These are phyloP conservation scores for Chondrus crispus DNA, from an alignment of 23 red algal species.

Conservation along the genomic window DNA sequence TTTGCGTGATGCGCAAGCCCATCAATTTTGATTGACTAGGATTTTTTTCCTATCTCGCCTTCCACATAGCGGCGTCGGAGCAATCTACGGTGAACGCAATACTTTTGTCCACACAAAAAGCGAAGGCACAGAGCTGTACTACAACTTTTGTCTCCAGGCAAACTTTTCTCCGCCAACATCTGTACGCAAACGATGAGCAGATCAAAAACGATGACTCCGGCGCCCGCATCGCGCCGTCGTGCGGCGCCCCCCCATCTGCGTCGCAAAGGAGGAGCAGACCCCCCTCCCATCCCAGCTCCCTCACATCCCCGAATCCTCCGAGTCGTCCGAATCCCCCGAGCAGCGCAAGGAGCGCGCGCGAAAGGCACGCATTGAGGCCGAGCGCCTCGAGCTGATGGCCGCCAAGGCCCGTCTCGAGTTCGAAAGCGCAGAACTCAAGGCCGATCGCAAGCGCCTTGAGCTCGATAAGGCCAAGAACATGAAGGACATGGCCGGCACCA, in stretches of 20 bases:
- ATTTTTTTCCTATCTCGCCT: too few relatives aligned
- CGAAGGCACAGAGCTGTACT: too few relatives aligned
- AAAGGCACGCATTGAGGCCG: conserved; percentile 74
- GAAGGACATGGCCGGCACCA: not conserved
- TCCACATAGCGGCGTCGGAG: too few relatives aligned
- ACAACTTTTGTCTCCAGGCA: too few relatives aligned
- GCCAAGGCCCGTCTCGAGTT: conserved; percentile 78
- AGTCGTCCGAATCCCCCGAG: not conserved
- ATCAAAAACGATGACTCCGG: too few relatives aligned
- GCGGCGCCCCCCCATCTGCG: not conserved
- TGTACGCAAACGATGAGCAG: too few relatives aligned
- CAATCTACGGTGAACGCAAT: too few relatives aligned
- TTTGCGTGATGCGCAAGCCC: too few relatives aligned
- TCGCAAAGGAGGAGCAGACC: not conserved
- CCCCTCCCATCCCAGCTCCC: not conserved
- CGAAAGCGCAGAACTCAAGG: conserved; percentile 82
- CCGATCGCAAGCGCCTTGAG: conserved; percentile 80
- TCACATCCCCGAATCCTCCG: not conserved
- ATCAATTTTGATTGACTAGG: too few relatives aligned
- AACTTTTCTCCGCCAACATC: too few relatives aligned
- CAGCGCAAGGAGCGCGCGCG: conserved; percentile 55
- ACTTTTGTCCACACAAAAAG: too few relatives aligned
- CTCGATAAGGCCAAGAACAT: conserved; percentile 64
- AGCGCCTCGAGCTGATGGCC: conserved; percentile 77
- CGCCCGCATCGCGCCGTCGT: not conserved